These are phyloP conservation scores for Crassisporium funariophilum DNA, from an alignment of 768 basidiomycete species.

Conservation along the genomic window DNA sequence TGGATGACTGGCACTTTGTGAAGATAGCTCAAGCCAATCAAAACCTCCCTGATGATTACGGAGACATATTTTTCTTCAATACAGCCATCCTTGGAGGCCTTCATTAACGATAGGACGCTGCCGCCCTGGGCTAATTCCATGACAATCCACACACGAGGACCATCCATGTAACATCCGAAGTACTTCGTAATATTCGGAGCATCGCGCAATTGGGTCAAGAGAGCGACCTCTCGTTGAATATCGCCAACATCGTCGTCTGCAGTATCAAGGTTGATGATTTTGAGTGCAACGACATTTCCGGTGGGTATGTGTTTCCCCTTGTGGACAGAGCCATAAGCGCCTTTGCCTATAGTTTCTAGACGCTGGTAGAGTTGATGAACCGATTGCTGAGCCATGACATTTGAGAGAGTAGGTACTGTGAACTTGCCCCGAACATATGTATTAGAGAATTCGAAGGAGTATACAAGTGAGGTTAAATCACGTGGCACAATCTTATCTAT, in stretches of 20 bases:
- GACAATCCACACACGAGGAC: slow-evolving; percentile 96
- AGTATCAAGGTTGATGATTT: slow-evolving; percentile 98
- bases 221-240: slow-evolving; percentile 94
- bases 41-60: slow-evolving; percentile 86
- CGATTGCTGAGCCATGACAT: slow-evolving; percentile 49
- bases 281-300: slow-evolving; percentile 91
- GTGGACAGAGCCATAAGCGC: slow-evolving; percentile 95
- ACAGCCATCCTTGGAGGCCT: slow-evolving; percentile 71
- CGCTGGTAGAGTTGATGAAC: slow-evolving; percentile 83
- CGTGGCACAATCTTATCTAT: slow-evolving; percentile 18
- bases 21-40: slow-evolving; percentile 84
- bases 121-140: slow-evolving; percentile 99
- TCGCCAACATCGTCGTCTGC: slow-evolving; percentile 95
- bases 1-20: slow-evolving; percentile 96
- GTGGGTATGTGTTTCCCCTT: slow-evolving; percentile 84
- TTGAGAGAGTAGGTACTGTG: no score
- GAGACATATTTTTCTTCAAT: slow-evolving; percentile 90
- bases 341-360: slow-evolving; percentile 92
- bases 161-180: slow-evolving; percentile 95
- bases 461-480: slow-evolving; percentile 8
- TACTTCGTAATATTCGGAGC: slow-evolving; percentile 93
- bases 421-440: no score
- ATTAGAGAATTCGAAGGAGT: no score
- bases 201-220: slow-evolving; percentile 87
- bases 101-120: slow-evolving; percentile 91